These are phyloP conservation scores for Fusarium nelsonii DNA, from an alignment of 2,329 filamentous ascomycete species.

Conservation along the genomic window DNA sequence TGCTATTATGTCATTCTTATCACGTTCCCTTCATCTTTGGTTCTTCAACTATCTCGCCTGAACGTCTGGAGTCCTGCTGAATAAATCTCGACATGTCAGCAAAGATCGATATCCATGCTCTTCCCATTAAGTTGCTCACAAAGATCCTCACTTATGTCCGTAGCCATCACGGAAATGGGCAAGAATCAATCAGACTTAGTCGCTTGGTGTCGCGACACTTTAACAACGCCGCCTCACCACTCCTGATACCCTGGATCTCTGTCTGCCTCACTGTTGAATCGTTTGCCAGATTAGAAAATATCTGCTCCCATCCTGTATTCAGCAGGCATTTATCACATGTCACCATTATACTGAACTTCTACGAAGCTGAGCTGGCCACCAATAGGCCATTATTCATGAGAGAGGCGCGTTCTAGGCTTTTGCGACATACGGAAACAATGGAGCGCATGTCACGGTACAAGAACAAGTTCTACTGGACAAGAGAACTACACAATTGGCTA, in stretches of 20 bases:
- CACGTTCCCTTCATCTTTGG: background rate
- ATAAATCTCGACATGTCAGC: background rate
- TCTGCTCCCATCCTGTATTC: background rate
- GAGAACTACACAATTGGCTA: background rate
- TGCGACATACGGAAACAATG: conserved; percentile 3
- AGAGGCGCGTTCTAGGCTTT: background rate
- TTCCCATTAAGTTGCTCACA: background rate
- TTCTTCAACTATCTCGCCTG: background rate
- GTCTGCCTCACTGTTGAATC: background rate
- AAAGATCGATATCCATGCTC: background rate
- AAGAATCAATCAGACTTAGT: background rate
- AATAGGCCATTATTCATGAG: background rate
- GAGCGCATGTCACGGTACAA: background rate
- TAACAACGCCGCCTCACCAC: background rate
- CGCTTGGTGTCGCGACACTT: background rate
- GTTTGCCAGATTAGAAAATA: background rate
- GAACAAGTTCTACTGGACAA: background rate
- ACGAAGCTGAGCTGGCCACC: background rate
- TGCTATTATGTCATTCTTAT: background rate
- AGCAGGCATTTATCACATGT: background rate
- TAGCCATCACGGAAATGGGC: background rate
- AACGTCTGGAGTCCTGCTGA: too few relatives aligned
- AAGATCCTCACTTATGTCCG: background rate
- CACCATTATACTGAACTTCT: background rate
- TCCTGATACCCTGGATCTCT: background rate